Evolutionary conservation across 2,329 filamentous ascomycete genomes (phyloP).

Genomic region (Phialemonium atrogriseum): DNA sequence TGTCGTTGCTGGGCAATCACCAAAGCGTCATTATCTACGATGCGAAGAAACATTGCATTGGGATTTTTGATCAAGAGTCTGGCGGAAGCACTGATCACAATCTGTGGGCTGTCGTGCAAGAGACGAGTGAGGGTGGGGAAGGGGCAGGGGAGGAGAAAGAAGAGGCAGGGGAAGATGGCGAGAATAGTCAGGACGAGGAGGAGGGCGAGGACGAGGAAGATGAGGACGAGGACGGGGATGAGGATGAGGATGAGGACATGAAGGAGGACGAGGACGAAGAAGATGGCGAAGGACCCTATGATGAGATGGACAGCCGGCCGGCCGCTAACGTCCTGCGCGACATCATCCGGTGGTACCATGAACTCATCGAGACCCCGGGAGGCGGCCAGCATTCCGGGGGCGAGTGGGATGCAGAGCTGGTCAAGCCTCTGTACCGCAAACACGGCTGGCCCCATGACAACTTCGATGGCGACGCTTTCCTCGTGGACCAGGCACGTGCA

Average conservation of each 20-base stretch:
- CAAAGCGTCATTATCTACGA: constrained; percentile 18
- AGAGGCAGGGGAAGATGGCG: too few relatives aligned
- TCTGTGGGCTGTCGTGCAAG: too few relatives aligned
- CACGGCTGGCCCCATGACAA: constrained; percentile 13
- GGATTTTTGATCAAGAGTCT: too few relatives aligned
- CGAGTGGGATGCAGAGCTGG: constrained; percentile 5
- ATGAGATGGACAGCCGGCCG: constrained; percentile 6
- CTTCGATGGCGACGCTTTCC: constrained; percentile 14
- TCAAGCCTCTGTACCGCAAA: constrained; percentile 10
- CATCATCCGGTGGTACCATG: constrained; percentile 11
- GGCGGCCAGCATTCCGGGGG: constrained; percentile 2
- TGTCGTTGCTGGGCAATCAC: constrained; percentile 9
- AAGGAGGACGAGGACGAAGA: constrained; percentile 4
- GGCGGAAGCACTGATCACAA: too few relatives aligned
- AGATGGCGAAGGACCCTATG: constrained; percentile 1
- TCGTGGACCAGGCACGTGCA: constrained; percentile 8
- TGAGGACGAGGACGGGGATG: too few relatives aligned
- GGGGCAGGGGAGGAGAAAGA: too few relatives aligned
- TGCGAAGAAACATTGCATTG: constrained; percentile 15
- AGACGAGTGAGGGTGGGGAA: too few relatives aligned
- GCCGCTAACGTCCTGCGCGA: constrained; percentile 10
- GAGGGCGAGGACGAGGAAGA: neutral
- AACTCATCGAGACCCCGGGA: constrained; percentile 11
- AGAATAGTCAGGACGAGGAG: too few relatives aligned
- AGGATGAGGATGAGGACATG: too few relatives aligned